Evolutionary conservation across 371 early-diverging fungal genomes (phyloP).

Genomic region (Mortierella sp.): DNA sequence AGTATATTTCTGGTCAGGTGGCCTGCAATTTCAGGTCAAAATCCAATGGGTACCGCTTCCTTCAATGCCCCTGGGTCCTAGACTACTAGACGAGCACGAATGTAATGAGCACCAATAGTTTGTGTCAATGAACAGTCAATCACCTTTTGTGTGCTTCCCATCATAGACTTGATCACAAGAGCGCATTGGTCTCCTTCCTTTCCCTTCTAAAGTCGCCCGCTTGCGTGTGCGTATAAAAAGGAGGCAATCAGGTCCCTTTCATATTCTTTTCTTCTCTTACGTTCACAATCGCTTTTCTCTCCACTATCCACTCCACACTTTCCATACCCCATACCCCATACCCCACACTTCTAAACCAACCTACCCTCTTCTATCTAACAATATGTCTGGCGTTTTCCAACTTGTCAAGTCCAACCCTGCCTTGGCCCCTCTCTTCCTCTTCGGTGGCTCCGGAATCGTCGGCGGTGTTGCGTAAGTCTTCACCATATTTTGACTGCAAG

Average conservation of each 20-base stretch:
- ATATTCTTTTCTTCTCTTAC: slow-evolving; percentile 9
- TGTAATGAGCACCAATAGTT: too few relatives aligned
- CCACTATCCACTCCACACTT: background rate
- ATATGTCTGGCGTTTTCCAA: slow-evolving; percentile 43
- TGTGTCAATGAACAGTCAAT: too few relatives aligned
- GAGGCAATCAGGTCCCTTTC: background rate
- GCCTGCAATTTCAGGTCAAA: too few relatives aligned
- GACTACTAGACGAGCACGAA: too few relatives aligned
- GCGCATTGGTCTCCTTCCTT: slow-evolving; percentile 10
- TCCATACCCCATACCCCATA: background rate
- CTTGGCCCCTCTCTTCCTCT: slow-evolving; percentile 53
- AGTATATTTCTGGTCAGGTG: too few relatives aligned
- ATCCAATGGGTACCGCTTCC: too few relatives aligned
- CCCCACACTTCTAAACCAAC: slow-evolving; percentile 1
- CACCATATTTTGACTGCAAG: background rate
- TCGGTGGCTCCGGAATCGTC: slow-evolving; percentile 47
- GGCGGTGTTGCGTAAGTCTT: slow-evolving; percentile 54
- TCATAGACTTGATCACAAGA: slow-evolving; percentile 1
- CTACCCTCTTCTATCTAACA: background rate
- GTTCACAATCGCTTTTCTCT: background rate
- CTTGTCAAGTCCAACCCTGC: slow-evolving; percentile 56
- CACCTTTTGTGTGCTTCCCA: too few relatives aligned
- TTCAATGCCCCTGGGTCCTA: too few relatives aligned
- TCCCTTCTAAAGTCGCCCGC: background rate
- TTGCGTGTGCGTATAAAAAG: slow-evolving; percentile 17